A percentile compares a stretch with the other conserved stretches of the same genome.
Evolutionary conservation across 208 protist genomes (phyloP).

Genomic region (Phytomonas serpens): DNA sequence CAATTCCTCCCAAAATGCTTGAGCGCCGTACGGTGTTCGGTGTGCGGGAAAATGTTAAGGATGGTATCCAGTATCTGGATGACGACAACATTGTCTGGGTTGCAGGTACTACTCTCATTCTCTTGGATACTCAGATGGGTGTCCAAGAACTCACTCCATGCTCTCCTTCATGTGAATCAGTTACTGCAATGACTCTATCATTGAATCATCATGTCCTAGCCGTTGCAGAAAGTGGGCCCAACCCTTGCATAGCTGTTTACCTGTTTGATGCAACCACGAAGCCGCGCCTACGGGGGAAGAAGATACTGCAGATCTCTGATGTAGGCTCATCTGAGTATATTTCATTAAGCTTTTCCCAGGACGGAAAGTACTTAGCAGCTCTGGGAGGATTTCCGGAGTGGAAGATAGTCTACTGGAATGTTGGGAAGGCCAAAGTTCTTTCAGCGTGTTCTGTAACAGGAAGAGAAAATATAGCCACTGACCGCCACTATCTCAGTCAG

Average conservation of each 20-base stretch:
- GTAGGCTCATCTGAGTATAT: conserved; percentile 80
- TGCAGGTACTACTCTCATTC: conserved; percentile 83
- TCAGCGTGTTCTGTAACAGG: conserved; percentile 49
- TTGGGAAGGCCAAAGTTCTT: conserved; percentile 85
- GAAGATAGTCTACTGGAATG: conserved; percentile 90
- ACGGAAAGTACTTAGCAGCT: conserved; percentile 79
- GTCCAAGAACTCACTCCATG: conserved; percentile 88
- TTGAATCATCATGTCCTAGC: conserved; percentile 90
- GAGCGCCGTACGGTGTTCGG: conserved; percentile 91
- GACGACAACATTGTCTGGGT: conserved; percentile 91
- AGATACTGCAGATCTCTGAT: conserved; percentile 74
- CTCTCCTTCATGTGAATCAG: conserved; percentile 75
- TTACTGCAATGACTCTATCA: conserved; percentile 87
- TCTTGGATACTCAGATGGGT: conserved; percentile 89
- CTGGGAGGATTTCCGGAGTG: conserved; percentile 91
- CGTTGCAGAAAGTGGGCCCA: conserved; percentile 87
- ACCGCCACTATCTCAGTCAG: conserved; percentile 70
- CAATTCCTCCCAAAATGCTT: conserved; percentile 66
- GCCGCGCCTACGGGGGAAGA: conserved; percentile 79
- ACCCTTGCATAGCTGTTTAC: conserved; percentile 86
- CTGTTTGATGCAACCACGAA: conserved; percentile 72
- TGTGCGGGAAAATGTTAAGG: conserved; percentile 86
- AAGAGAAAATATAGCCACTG: conserved; percentile 29
- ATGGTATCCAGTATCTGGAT: conserved; percentile 92
- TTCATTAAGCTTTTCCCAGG: conserved; percentile 87